Base-by-base conservation (phyloP, 139 green algal species). In the Astrephomene gubernaculifera region DNA sequence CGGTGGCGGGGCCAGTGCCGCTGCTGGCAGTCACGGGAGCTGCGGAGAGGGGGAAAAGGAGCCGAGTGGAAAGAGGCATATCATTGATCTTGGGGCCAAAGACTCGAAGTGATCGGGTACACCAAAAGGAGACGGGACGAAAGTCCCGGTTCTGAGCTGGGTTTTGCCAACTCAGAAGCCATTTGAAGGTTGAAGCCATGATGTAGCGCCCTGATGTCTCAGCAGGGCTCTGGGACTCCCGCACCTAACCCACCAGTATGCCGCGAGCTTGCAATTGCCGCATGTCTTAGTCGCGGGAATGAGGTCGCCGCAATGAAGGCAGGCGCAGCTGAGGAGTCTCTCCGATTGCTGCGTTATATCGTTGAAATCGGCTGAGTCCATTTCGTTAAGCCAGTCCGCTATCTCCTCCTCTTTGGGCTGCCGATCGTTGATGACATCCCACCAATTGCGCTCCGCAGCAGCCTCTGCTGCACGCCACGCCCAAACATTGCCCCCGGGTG, bases 1-100 rank as follows among this genome's bases (percentile, higher is more conserved):
- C 83, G 83, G 72, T 88, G 83, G 35, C 36, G 8, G 21, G 29
- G 44, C 83, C 83, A 88, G 73, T 75, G 57, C 31, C 31, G 36
- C 33, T 52, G 29, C 83, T 88, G 83, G 29, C 83, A 88, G 5
- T 83, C 73, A 1, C 36, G 57, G 7, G 68, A 81, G 64, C 83
- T 88, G 71, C 22, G 49, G 2, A 4, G 31, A 10, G 63, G 25
- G 65, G 65, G 36, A 72, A 45, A 6, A 25, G 65, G 19, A 6
- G 33, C 10, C 6, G 8, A 43, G 63, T 44, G 63, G n/a, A n/a
- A n/a, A n/a, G n/a, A n/a, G n/a, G n/a, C n/a, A n/a, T n/a, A n/a
- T n/a, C n/a, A n/a, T n/a, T n/a, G n/a, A n/a, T n/a, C n/a, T n/a
- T n/a, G n/a, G n/a, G n/a, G n/a, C n/a, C n/a, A n/a, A n/a, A n/a